Evolutionary conservation across 805 yeast genomes (phyloP).

Genomic region (Wickerhamomyces kurtzmanii): DNA sequence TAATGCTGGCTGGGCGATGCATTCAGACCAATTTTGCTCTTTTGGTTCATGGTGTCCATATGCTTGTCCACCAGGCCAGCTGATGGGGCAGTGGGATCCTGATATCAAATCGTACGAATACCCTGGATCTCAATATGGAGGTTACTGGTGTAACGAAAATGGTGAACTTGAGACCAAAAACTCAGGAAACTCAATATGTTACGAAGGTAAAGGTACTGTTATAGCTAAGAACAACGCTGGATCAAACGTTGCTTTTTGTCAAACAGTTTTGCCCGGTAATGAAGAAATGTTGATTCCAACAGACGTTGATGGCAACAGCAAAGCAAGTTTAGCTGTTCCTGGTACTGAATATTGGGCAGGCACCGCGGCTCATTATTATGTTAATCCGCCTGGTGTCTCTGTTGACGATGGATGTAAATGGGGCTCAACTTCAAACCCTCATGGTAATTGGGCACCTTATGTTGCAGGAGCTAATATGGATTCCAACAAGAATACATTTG

Average conservation of each 20-base stretch:
- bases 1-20: slow-evolving; percentile 85
- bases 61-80: slow-evolving; percentile 83
- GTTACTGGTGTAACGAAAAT: slow-evolving; percentile 62
- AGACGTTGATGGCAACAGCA: slow-evolving; percentile 35
- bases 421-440: slow-evolving; percentile 62
- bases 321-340: slow-evolving; percentile 70
- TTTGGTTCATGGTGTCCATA: slow-evolving; percentile 83
- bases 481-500: slow-evolving; percentile 55
- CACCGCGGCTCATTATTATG: slow-evolving; percentile 80
- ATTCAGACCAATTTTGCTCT: slow-evolving; percentile 61
- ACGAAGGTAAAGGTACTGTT: slow-evolving; percentile 73
- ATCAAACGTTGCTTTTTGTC: slow-evolving; percentile 71
- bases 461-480: slow-evolving; percentile 90
- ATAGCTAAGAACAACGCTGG: slow-evolving; percentile 46
- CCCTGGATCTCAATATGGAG: slow-evolving; percentile 78
- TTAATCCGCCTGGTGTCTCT: slow-evolving; percentile 78
- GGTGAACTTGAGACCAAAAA: slow-evolving; percentile 61
- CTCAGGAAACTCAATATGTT: slow-evolving; percentile 51
- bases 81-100: slow-evolving; percentile 88
- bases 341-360: slow-evolving; percentile 76
- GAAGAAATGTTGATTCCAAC: slow-evolving; percentile 94
- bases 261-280: slow-evolving; percentile 89
- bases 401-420: slow-evolving; percentile 72
- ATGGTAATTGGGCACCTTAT: slow-evolving; percentile 90
- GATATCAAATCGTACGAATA: slow-evolving; percentile 59